A percentile compares a stretch with the other conserved stretches of the same genome.
Conservation (phyloP, 139 green algal species). For the Coccomyxa sp. region DNA sequence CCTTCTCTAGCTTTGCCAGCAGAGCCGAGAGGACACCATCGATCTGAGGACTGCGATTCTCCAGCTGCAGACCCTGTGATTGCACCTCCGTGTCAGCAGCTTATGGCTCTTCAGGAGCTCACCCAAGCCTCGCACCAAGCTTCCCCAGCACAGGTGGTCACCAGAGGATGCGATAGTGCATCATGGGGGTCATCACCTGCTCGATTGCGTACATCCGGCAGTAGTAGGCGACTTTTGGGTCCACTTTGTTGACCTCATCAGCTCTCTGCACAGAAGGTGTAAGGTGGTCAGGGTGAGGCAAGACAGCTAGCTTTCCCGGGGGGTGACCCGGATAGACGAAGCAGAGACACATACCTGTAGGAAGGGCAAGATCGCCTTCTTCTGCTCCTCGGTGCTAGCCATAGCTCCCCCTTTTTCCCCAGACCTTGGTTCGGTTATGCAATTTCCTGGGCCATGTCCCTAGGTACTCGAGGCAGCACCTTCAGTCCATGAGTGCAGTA, state of each 20-base stretch:
- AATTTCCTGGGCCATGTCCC: too few relatives aligned
- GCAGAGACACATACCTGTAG: constrained; percentile 44
- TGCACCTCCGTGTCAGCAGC: too few relatives aligned
- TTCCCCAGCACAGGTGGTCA: too few relatives aligned
- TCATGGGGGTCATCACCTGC: constrained; percentile 7
- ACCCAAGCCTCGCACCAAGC: too few relatives aligned
- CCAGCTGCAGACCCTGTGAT: constrained; percentile 58
- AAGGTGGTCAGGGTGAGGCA: background rate
- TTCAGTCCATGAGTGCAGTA: too few relatives aligned
- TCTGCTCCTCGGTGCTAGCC: constrained; percentile 59
- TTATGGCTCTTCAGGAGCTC: too few relatives aligned
- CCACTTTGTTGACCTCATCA: constrained; percentile 48
- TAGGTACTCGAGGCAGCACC: too few relatives aligned
- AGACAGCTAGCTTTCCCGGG: background rate
- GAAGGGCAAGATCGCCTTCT: constrained; percentile 64
- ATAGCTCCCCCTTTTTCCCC: too few relatives aligned
- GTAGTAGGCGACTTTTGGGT: constrained; percentile 32
- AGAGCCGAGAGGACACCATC: constrained; percentile 37
- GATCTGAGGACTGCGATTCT: constrained; percentile 54
- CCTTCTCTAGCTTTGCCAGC: constrained; percentile 50
- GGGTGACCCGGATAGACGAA: background rate
- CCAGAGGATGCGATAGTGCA: too few relatives aligned
- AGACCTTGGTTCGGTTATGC: too few relatives aligned
- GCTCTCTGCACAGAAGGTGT: constrained; percentile 45
- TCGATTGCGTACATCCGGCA: constrained; percentile 20